Percentiles rank a stretch among this genome's conserved stretches.
phyloP scores from a whole-genome alignment of 2,329 filamentous ascomycete species.

The Nothopassalora personata region DNA sequence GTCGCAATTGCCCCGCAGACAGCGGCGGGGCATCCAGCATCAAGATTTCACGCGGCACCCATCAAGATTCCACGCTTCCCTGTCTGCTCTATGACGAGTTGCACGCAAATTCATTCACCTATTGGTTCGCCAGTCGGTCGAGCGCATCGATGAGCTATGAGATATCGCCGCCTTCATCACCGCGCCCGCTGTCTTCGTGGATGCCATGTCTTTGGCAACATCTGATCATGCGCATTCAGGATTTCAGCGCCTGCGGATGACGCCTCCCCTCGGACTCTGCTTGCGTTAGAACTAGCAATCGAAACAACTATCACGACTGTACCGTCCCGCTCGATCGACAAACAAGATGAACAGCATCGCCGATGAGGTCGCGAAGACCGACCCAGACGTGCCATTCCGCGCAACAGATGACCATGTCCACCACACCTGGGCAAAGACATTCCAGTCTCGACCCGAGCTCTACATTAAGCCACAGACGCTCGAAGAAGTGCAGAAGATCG shows the following conservation, averaged over 20 bases:
- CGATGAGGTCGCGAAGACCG: constrained; percentile 52
- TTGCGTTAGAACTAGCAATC: neutral
- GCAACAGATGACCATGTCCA: constrained; percentile 68
- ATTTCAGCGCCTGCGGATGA: neutral
- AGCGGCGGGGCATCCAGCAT: neutral
- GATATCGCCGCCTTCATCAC: neutral
- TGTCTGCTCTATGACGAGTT: neutral
- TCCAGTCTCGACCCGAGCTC: constrained; percentile 81
- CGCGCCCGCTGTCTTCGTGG: neutral
- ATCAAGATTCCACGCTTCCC: neutral
- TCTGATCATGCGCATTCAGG: neutral
- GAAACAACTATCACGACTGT: neutral
- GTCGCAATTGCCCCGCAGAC: too few species aligned
- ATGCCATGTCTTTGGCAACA: neutral
- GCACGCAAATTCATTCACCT: too few species aligned
- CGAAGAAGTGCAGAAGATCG: constrained; percentile 74
- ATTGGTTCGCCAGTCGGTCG: too few species aligned
- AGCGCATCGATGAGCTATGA: too few species aligned
- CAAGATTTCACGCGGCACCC: neutral
- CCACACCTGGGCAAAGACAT: constrained; percentile 92
- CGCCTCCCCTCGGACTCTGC: neutral
- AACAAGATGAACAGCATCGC: constrained; percentile 15
- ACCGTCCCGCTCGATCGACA: too few species aligned
- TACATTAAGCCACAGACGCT: constrained; percentile 80
- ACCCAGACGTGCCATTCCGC: constrained; percentile 67